A percentile compares a stretch with the other conserved stretches of the same genome.
Evolutionary conservation across 2,329 filamentous ascomycete species (phyloP).

Genomic region (Aspergillus sp.): DNA sequence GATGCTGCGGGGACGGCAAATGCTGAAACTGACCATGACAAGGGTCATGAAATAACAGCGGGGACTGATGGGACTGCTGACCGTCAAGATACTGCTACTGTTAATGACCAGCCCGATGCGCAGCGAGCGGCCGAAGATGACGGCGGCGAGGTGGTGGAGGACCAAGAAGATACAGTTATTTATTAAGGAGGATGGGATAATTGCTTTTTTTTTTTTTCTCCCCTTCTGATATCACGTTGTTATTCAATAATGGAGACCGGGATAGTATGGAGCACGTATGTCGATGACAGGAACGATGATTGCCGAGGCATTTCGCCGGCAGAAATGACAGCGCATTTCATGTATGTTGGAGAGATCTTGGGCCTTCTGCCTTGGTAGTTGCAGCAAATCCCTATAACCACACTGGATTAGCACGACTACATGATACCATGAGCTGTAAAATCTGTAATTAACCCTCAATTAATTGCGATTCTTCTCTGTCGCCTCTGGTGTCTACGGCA

Average conservation of each 20-base stretch:
- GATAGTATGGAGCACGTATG: background rate
- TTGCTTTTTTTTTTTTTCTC: too few species aligned
- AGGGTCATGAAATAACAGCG: conserved; percentile 5
- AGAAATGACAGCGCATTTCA: too few species aligned
- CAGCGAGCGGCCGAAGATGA: conserved; percentile 59
- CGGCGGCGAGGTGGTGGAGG: conserved; percentile 71
- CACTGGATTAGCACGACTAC: too few species aligned
- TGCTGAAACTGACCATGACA: conserved; percentile 15
- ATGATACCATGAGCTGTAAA: background rate
- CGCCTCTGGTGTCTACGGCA: too few species aligned
- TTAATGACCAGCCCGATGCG: conserved; percentile 35
- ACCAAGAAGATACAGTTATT: conserved; percentile 85
- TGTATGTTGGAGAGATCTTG: too few species aligned
- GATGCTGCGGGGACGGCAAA: conserved; percentile 33
- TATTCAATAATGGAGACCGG: background rate
- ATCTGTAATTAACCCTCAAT: background rate
- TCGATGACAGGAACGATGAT: background rate
- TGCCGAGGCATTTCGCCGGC: conserved; percentile 7
- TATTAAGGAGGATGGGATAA: conserved; percentile 51
- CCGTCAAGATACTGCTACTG: conserved; percentile 24
- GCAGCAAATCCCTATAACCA: too few species aligned
- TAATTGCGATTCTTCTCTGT: background rate
- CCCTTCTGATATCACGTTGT: background rate
- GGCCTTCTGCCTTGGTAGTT: too few species aligned
- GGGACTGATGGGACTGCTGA: conserved; percentile 21